phyloP scores from a whole-genome alignment of 2,329 filamentous ascomycete genomes.

The Hirsutella minnesotensis region DNA sequence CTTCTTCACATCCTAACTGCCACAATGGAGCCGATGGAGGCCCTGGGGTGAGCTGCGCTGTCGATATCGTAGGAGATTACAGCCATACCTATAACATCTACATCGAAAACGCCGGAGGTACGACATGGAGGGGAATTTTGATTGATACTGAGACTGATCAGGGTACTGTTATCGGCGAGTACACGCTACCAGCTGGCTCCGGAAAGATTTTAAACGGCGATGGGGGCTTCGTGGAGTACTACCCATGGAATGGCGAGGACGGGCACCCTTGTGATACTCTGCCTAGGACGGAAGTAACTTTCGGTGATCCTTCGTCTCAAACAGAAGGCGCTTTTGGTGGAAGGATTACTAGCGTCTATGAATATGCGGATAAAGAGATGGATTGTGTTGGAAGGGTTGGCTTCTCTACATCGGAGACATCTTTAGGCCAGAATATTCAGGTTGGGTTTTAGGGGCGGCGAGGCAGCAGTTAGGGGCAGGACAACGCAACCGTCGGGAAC shows the following conservation, averaged over 20 bases:
- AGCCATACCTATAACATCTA: slow-evolving; percentile 8
- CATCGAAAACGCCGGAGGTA: slow-evolving; percentile 7
- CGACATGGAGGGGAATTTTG: slow-evolving; percentile 12
- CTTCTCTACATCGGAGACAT: too few relatives aligned
- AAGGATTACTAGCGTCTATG: too few relatives aligned
- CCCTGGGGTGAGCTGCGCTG: slow-evolving; percentile 11
- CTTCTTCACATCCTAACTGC: slow-evolving; percentile 9
- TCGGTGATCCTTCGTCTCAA: too few relatives aligned
- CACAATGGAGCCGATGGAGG: slow-evolving; percentile 13
- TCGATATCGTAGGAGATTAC: slow-evolving; percentile 9
- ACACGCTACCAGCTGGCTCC: slow-evolving; percentile 7
- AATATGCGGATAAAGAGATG: too few relatives aligned
- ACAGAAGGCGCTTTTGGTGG: too few relatives aligned
- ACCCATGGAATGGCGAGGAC: slow-evolving; percentile 7
- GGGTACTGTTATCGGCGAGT: slow-evolving; percentile 9
- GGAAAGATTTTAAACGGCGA: slow-evolving; percentile 6
- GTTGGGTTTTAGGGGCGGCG: too few relatives aligned
- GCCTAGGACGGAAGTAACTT: slow-evolving; percentile 7
- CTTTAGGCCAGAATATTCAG: too few relatives aligned
- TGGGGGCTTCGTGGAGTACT: slow-evolving; percentile 13
- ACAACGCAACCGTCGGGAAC: too few relatives aligned
- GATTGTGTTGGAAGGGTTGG: too few relatives aligned
- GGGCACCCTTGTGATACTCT: slow-evolving; percentile 7
- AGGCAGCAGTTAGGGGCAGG: too few relatives aligned
- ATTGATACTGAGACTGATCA: slow-evolving; percentile 6